These are phyloP conservation scores for Echinosophora koreensis DNA, from an alignment of 306 rosid species.

Conservation along the genomic window DNA sequence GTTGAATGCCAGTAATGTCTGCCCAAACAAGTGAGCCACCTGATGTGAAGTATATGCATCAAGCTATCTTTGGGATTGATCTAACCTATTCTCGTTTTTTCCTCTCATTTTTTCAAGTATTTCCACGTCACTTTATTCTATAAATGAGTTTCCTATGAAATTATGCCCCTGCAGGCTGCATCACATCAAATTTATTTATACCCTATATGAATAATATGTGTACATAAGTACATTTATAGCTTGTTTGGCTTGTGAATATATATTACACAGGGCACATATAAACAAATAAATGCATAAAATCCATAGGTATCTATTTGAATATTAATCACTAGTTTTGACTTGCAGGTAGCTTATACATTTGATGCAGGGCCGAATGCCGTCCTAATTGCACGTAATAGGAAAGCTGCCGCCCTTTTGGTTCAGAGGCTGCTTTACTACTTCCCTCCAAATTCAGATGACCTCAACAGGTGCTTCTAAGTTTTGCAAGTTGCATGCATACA, in stretches of 20 bases:
- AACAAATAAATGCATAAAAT: neutral
- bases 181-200: neutral
- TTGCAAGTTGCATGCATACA: conserved; percentile 38
- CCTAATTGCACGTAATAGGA: conserved; percentile 83
- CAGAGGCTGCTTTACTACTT: conserved; percentile 89
- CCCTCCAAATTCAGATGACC: conserved; percentile 87
- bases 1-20: conserved; percentile 20
- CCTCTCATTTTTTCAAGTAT: neutral
- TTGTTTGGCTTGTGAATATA: neutral
- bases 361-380: conserved; percentile 99
- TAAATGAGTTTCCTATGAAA: conserved; percentile 16
- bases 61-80: neutral
- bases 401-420: conserved; percentile 83
- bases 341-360: conserved; percentile 96
- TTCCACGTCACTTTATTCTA: conserved; percentile 2
- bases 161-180: neutral
- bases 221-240: neutral
- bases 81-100: neutral
- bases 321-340: conserved; percentile 31
- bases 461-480: conserved; percentile 65
- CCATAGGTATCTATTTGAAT: conserved; percentile 15
- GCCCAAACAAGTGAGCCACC: neutral
- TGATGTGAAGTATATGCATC: neutral
- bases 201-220: neutral
- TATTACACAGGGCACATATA: neutral